Base-by-base conservation (phyloP, 768 basidiomycete genomes). In the Infundibulicybe gibba region DNA sequence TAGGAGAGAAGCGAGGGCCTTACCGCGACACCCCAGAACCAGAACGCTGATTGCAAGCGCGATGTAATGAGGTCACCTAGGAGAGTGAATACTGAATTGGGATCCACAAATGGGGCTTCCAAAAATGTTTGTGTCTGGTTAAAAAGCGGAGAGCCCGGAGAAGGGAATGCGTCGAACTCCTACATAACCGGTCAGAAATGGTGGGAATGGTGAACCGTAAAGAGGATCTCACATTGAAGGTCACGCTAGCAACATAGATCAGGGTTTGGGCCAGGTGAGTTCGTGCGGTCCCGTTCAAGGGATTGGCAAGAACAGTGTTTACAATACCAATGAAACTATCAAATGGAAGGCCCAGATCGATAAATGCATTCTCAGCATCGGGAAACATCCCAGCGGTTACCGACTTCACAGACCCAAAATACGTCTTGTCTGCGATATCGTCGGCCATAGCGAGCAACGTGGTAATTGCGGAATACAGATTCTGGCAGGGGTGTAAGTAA, bases 11-110 rank as follows among this genome's bases (percentile, higher is more conserved):
- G 25, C n/a, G 20, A 19, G 17, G 16, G 14, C 6, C 40, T 25
- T 25, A 41, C 40, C 25, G 40, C 40, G 25, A 41, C 40, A 9
- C 40, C 40, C 40, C 40, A 41, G 40, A 41, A 41, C 40, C 40
- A 41, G 20, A 41, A 41, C 6, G 40, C 40, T 15, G 40, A 41
- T 15, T 41, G 40, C 40, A 41, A 17, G 40, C 40, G 40, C 15
- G 40, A 41, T n/a, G 40, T 9, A 21, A 41, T 16, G 20, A 41
- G 40, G 14, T 41, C 20, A 12, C 40, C 40, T 6, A 41, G 12
- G 14, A 41, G 25, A 6, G 3, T 41, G 20, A 19, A 41, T 25
- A 25, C 8, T 25, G 3, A 8, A 4, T 3, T 25, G 8, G 3
- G 25, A 25, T 25, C 25, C 25, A 25, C 25, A 25, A 8, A 25